phyloP scores from a whole-genome alignment of 306 rosid species.

The Alnus rubra region DNA sequence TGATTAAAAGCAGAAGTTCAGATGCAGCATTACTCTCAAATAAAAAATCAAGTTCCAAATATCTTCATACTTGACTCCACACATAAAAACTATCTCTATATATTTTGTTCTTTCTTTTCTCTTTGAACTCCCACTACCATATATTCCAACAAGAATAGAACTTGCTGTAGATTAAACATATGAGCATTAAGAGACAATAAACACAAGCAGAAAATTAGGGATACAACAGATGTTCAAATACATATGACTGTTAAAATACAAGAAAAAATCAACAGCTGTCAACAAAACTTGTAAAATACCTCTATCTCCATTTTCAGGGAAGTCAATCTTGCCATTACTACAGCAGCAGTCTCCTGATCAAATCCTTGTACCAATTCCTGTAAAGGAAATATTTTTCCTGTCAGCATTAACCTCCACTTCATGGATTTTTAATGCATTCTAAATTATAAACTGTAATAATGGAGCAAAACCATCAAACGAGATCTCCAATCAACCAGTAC shows the following conservation, averaged over 20 bases:
- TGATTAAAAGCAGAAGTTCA: neutral
- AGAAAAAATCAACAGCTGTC: conserved; percentile 20
- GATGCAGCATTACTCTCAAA: neutral
- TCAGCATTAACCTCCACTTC: conserved; percentile 21
- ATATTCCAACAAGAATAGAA: conserved; percentile 12
- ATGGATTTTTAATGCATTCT: neutral
- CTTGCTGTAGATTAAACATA: neutral
- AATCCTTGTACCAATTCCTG: conserved; percentile 97
- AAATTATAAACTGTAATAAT: conserved; percentile 16
- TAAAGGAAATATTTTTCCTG: conserved; percentile 20
- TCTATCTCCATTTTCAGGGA: conserved; percentile 94
- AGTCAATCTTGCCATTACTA: conserved; percentile 86
- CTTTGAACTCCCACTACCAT: conserved; percentile 21
- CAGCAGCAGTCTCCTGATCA: conserved; percentile 99
- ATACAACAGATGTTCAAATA: conserved; percentile 18
- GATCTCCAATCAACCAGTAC: neutral
- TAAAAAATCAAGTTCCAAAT: neutral
- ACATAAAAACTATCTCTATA: conserved; percentile 18
- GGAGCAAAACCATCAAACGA: neutral
- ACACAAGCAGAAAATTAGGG: conserved; percentile 12
- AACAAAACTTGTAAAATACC: conserved; percentile 45
- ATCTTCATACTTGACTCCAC: neutral
- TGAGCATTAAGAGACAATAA: no score
- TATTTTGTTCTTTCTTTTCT: conserved; percentile 9
- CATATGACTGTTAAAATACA: neutral